Conservation (phyloP, 768 basidiomycete genomes). For the Phylloporus sp. region DNA sequence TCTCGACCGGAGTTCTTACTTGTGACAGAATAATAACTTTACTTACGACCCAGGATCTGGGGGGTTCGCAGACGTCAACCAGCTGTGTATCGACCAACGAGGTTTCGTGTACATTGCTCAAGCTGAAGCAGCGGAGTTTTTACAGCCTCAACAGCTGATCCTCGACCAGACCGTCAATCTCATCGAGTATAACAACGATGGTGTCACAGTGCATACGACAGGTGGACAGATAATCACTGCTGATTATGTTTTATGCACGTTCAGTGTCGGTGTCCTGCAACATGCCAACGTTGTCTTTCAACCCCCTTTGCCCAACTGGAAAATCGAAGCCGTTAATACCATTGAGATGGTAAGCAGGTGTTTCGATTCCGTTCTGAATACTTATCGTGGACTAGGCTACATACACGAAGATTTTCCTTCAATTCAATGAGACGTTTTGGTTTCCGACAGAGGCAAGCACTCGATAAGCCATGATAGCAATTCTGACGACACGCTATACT, state of each 20-base stretch:
- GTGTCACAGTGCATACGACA: constrained; percentile 45
- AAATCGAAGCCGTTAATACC: constrained; percentile 59
- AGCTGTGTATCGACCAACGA: constrained; percentile 55
- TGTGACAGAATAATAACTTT: constrained; percentile 54
- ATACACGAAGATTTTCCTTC: constrained; percentile 67
- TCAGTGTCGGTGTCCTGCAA: constrained; percentile 69
- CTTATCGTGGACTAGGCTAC: constrained; percentile 35
- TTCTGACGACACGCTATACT: background rate
- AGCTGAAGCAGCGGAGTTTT: constrained; percentile 53
- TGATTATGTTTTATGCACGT: constrained; percentile 62
- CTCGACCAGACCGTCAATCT: constrained; percentile 48
- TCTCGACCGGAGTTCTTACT: constrained; percentile 1
- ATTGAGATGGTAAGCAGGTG: constrained; percentile 49
- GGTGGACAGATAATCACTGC: constrained; percentile 43
- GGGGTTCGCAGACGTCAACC: constrained; percentile 55
- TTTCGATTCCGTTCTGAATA: background rate
- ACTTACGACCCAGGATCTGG: constrained; percentile 49
- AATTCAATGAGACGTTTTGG: constrained; percentile 62
- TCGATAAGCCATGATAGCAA: background rate
- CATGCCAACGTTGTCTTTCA: constrained; percentile 54
- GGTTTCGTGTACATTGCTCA: constrained; percentile 58
- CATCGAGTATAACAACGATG: constrained; percentile 42
- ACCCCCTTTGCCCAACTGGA: constrained; percentile 56
- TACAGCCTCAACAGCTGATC: constrained; percentile 43
- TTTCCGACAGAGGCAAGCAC: constrained; percentile 40